Base-by-base conservation (phyloP, 345 rosid species). In the Brassica juncea region DNA sequence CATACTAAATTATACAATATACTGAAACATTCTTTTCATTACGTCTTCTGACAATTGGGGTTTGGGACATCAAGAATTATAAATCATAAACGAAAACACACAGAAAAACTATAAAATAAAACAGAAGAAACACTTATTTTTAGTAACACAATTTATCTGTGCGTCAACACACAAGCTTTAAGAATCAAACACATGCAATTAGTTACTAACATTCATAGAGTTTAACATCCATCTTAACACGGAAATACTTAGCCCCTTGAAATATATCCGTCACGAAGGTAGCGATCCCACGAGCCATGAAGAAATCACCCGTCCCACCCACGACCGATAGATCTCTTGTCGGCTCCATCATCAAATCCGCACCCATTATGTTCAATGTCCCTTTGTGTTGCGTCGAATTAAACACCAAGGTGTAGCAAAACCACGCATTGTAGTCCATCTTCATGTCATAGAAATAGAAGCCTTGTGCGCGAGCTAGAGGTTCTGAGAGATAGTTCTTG, bases 221-320 rank as follows among this genome's bases (percentile, higher is more conserved):
- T 19, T 81, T 81, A 47, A 81, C 73, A 63, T 81, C 81, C 71
- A 82, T 77, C 58, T 77, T 72, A 72, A 77, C 76, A 31, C 94
- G 81, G 72, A 91, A 91, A 77, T 93, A 93, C 35, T 86, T 86
- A 5, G 75, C 83, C 12, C 95, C 90, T 77, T 91, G 87, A n/a
- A 84, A 66, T 6, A 85, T 42, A 61, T 86, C 92, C 1, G 92
- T 88, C 71, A 70, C 83, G 52, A 91, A 80, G 0, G 92, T 89
- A 8, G 90, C 94, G 8, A 90, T 72, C 31, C 98, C 95, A 77
- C 92, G 80, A 4, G 89, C 81, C 97, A 91, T 94, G 88, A 91
- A 87, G 80, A 94, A 91, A 35, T 94, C 92, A 12, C 94, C 94
- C 0, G 97, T 91, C 11, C 95, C 92, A n/a, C 95, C 94, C 0